Conservation (phyloP, 2,329 filamentous ascomycete genomes). For the Pyrenochaeta sp. region DNA sequence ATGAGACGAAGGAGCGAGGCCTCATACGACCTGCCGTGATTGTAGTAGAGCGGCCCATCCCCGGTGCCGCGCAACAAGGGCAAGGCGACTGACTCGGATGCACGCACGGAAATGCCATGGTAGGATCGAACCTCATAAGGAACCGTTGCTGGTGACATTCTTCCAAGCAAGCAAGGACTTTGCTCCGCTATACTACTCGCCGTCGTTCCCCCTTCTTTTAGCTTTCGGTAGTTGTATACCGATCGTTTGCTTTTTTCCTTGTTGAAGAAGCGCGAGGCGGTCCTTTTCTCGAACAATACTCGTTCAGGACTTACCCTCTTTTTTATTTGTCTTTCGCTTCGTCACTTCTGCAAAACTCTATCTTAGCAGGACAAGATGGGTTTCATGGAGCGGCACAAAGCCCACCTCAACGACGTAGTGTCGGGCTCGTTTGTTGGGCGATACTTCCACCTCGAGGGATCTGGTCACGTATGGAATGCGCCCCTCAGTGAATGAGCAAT, state of each 20-base stretch:
- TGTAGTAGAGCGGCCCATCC: not conserved
- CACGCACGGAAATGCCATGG: not conserved
- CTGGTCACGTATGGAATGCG: slow-evolving; percentile 73
- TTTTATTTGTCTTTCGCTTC: not conserved
- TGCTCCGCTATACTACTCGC: not conserved
- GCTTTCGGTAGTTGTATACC: not conserved
- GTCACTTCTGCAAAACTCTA: no score
- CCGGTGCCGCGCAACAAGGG: not conserved
- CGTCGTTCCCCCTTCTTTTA: not conserved
- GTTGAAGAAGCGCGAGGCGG: not conserved
- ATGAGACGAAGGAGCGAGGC: slow-evolving; percentile 6
- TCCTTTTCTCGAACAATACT: not conserved
- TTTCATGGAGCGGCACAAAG: slow-evolving; percentile 28
- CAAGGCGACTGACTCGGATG: not conserved
- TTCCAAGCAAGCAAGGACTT: not conserved
- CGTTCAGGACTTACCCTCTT: not conserved
- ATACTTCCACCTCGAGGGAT: slow-evolving; percentile 79
- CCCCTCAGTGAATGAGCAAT: not conserved
- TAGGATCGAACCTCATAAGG: not conserved
- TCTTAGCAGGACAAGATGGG: slow-evolving; percentile 13
- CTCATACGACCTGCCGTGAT: not conserved
- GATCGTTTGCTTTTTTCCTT: not conserved
- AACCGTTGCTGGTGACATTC: not conserved
- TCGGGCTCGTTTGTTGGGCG: slow-evolving; percentile 45
- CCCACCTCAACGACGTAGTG: slow-evolving; percentile 41